Evolutionary conservation across 257 asterid genomes (phyloP).

Genomic region (Vinca minor): DNA sequence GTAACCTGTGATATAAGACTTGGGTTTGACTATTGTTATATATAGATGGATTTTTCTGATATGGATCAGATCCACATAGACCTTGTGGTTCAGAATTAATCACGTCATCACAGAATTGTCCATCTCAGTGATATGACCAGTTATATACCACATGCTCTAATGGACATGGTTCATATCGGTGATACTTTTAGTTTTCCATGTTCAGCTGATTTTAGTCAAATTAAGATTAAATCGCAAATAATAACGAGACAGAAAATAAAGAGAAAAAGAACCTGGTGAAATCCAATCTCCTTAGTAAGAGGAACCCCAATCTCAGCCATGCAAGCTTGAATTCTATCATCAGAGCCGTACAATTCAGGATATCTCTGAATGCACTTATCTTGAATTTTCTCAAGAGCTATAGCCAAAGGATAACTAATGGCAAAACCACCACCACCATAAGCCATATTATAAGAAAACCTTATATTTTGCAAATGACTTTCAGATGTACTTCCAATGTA

Average conservation of each 20-base stretch:
- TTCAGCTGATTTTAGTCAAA: no score
- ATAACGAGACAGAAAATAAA: neutral
- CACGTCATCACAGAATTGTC: no score
- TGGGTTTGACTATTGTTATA: neutral
- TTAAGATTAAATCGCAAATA: no score
- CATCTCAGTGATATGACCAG: no score
- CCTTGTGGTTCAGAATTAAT: no score
- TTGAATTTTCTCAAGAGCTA: conserved; percentile 29
- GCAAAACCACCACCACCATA: conserved; percentile 42
- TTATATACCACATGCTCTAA: no score
- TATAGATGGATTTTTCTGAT: no score
- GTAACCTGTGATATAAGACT: neutral
- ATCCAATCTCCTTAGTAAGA: conserved; percentile 28
- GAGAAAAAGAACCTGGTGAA: conserved; percentile 26
- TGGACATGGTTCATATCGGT: no score
- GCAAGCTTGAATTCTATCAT: conserved; percentile 39
- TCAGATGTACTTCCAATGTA: conserved; percentile 35
- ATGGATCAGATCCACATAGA: no score
- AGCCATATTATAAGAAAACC: conserved; percentile 35
- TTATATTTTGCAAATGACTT: conserved; percentile 29
- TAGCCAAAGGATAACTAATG: conserved; percentile 34
- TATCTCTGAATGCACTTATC: conserved; percentile 29
- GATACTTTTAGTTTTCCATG: no score
- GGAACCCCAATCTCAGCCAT: conserved; percentile 37
- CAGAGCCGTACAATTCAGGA: conserved; percentile 33